Percentiles rank a stretch among this genome's conserved stretches.
These are phyloP conservation scores for Ulmus americana DNA, from an alignment of 331 rosid species.

Conservation along the genomic window DNA sequence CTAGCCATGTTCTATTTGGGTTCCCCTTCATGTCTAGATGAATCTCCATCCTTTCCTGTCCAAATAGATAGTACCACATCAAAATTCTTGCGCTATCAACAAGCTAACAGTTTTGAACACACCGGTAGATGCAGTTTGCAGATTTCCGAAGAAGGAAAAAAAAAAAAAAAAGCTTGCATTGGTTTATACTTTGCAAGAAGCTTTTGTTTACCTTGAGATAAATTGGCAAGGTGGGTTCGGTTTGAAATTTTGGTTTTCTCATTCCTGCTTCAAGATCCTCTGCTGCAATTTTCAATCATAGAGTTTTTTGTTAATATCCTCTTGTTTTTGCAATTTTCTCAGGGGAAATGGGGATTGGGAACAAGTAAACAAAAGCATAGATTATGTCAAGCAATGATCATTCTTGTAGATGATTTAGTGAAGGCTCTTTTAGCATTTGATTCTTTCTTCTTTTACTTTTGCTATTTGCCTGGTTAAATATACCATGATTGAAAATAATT, in stretches of 20 bases:
- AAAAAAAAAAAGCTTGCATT: constrained; percentile 18
- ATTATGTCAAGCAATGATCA: background rate
- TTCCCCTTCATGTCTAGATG: constrained; percentile 51
- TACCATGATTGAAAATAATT: no score
- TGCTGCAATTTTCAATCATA: constrained; percentile 45
- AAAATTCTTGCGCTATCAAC: constrained; percentile 32
- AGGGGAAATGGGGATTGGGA: no score
- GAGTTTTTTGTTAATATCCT: background rate
- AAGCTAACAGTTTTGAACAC: constrained; percentile 30
- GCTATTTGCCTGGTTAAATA: no score
- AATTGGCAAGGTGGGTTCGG: constrained; percentile 84
- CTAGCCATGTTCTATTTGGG: constrained; percentile 61
- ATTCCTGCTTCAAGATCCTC: constrained; percentile 87
- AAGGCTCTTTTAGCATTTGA: background rate
- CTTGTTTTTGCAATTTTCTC: background rate
- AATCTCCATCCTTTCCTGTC: constrained; percentile 64
- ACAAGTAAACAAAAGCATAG: background rate
- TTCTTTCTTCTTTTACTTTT: no score
- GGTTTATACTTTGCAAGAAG: background rate
- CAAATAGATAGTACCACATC: constrained; percentile 63
- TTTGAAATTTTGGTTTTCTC: constrained; percentile 53
- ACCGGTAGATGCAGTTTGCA: constrained; percentile 29
- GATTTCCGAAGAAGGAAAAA: background rate
- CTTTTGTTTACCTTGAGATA: constrained; percentile 60
- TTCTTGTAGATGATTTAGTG: background rate